These are phyloP conservation scores for Globisporangium okanoganense DNA, from an alignment of 352 stramenopile genomes.

Conservation along the genomic window DNA sequence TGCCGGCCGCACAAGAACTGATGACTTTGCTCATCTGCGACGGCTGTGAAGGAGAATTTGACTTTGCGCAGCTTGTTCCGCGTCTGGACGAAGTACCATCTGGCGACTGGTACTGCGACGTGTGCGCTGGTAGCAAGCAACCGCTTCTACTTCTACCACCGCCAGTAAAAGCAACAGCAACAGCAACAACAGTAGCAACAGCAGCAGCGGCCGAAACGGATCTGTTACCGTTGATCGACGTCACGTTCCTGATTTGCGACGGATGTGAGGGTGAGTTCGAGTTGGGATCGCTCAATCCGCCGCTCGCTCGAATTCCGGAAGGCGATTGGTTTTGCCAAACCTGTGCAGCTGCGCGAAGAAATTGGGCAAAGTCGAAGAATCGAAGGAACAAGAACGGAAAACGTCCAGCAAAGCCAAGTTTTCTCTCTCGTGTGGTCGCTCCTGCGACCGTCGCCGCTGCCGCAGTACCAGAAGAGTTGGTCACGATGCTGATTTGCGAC, in stretches of 20 bases:
- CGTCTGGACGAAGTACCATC: constrained; percentile 19
- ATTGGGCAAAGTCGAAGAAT: constrained; percentile 1
- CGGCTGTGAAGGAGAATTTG: constrained; percentile 32
- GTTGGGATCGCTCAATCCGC: constrained; percentile 37
- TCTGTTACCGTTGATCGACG: constrained; percentile 5
- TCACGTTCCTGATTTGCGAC: constrained; percentile 64
- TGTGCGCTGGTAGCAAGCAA: not conserved
- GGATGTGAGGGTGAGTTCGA: constrained; percentile 70
- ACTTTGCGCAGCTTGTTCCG: constrained; percentile 22
- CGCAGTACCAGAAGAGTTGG: constrained; percentile 13
- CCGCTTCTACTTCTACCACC: not conserved
- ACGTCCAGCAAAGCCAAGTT: not conserved
- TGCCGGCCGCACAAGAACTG: constrained; percentile 4
- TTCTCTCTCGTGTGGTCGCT: not conserved
- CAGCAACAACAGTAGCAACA: not conserved
- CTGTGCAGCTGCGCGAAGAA: not conserved
- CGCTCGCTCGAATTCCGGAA: constrained; percentile 36
- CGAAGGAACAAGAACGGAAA: constrained; percentile 5
- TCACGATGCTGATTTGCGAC: constrained; percentile 56
- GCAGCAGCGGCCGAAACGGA: not conserved
- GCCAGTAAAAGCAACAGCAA: too few relatives aligned
- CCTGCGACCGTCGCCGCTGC: not conserved
- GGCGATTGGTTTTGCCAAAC: constrained; percentile 39
- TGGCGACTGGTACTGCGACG: constrained; percentile 38
- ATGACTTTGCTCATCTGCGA: constrained; percentile 38